A percentile compares a stretch with the other conserved stretches of the same genome.
These are phyloP conservation scores for Eucommia ulmoides DNA, from an alignment of 257 asterid species.

Conservation along the genomic window DNA sequence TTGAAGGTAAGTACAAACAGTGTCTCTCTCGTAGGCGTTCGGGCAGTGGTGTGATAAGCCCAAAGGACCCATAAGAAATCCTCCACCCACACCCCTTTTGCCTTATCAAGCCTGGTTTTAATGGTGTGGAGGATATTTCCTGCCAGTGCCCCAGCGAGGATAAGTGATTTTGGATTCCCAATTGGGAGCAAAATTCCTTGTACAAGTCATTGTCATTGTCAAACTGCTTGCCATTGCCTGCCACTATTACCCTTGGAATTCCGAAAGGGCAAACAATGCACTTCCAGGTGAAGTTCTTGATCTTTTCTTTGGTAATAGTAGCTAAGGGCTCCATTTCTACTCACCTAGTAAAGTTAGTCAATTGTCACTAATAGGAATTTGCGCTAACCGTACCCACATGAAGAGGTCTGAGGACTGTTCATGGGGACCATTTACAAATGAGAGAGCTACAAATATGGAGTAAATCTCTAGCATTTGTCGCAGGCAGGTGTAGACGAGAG, in stretches of 20 bases:
- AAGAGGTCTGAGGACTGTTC: not conserved
- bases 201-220: too few species aligned
- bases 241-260: not conserved
- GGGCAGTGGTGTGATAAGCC: too few species aligned
- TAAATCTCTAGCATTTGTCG: not conserved
- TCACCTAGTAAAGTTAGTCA: not conserved
- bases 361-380: not conserved
- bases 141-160: too few species aligned
- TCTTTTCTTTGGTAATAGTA: not conserved
- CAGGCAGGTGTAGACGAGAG: not conserved
- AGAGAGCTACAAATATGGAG: not conserved
- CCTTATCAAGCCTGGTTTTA: too few species aligned
- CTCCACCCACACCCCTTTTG: too few species aligned
- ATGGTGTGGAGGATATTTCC: too few species aligned
- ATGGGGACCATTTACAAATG: not conserved
- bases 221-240: not conserved
- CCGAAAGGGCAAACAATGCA: not conserved
- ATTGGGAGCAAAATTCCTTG: too few species aligned
- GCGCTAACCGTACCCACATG: not conserved
- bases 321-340: not conserved
- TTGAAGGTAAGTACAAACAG: too few species aligned
- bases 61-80: too few species aligned
- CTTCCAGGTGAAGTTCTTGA: not conserved
- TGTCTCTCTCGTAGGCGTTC: too few species aligned
- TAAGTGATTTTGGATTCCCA: too few species aligned